Percentiles rank a stretch among this genome's conserved stretches.
These are phyloP conservation scores for Lanmaoa rubissima DNA, from an alignment of 768 basidiomycete genomes.

Conservation along the genomic window DNA sequence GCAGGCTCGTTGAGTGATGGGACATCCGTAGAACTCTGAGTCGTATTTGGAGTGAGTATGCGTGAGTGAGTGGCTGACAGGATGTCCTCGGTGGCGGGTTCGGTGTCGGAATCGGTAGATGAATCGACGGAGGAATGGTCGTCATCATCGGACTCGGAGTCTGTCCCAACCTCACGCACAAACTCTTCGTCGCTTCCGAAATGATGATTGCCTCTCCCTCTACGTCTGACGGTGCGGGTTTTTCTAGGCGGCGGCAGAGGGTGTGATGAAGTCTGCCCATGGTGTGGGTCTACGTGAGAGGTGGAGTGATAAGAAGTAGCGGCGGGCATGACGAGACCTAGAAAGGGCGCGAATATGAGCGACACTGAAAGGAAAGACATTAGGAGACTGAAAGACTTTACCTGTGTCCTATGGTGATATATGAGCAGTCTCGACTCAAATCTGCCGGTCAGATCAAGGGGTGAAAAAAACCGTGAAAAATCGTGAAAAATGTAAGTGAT, in stretches of 20 bases:
- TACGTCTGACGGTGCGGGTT: conserved; percentile 50
- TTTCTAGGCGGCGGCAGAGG: conserved; percentile 33
- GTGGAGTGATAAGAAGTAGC: conserved; percentile 36
- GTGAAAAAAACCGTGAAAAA: conserved; percentile 24
- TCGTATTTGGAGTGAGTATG: conserved; percentile 65
- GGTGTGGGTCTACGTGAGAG: conserved; percentile 30
- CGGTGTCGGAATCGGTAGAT: conserved; percentile 68
- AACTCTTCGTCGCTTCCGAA: conserved; percentile 79
- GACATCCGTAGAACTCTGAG: conserved; percentile 53
- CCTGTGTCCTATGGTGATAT: conserved; percentile 34
- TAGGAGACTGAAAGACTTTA: conserved; percentile 30
- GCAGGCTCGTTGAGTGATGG: conserved; percentile 26
- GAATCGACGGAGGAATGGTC: conserved; percentile 58
- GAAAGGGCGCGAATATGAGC: conserved; percentile 3
- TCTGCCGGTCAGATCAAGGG: conserved; percentile 24
- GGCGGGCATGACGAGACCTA: conserved; percentile 46
- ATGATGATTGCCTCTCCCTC: conserved; percentile 57
- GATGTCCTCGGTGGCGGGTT: conserved; percentile 65
- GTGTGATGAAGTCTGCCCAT: conserved; percentile 31
- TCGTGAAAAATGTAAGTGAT: conserved; percentile 10
- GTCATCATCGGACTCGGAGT: conserved; percentile 65
- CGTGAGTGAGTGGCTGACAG: conserved; percentile 48
- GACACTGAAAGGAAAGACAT: conserved; percentile 22
- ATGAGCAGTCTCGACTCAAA: conserved; percentile 25
- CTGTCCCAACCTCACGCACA: conserved; percentile 65